Evolutionary conservation across 1,139 yeast genomes (phyloP), one percentile per base, ranked within the genome.

Genomic region (Taphrina wiesneri): DNA sequence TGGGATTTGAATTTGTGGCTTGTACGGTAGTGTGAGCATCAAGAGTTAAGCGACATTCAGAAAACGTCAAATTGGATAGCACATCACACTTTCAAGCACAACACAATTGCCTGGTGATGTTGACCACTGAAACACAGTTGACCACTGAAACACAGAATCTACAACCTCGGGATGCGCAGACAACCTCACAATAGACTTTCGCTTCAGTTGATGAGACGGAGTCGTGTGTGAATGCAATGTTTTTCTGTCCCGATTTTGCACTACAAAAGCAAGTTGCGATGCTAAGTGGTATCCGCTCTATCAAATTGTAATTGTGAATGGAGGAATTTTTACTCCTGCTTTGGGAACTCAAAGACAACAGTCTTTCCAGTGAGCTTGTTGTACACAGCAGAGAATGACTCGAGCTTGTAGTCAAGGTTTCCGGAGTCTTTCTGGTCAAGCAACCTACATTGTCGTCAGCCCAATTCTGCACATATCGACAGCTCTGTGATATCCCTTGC

Each of bases 371-470:
- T 93, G 83, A 93, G 90, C 86, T 92, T 92, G 84, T 85, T 84
- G 96, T 92, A 93, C 79, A 93, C 93, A 78, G 96, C 90, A 86
- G 92, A 96, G 97, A 93, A 93, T 75, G 99, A 90, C 82, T 93
- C 99, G 82, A 93, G 89, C 86, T 95, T 93, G 90, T 93, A 91
- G 85, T 93, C 99, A 79, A 93, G 93, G 80, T 92, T 87, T 77
- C 92, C 87, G 75, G 96, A 88, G 82, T 93, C 98, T 89, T 93
- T 95, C 79, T 97, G 89, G 86, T 92, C 97, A 80, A 93, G 89
- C 82, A 90, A 87, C 76, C 70, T 68, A 45, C 28, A 41, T 21
- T 30, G 13, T 21, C 41, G 45, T 52, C 56, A 52, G 56, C 56
- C 59, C 23, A 41, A 25, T 39, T 39, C 43, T 56, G 64, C 56